Evolutionary conservation across 2,329 filamentous ascomycete species (phyloP).

Genomic region (Cladosporium sp.): DNA sequence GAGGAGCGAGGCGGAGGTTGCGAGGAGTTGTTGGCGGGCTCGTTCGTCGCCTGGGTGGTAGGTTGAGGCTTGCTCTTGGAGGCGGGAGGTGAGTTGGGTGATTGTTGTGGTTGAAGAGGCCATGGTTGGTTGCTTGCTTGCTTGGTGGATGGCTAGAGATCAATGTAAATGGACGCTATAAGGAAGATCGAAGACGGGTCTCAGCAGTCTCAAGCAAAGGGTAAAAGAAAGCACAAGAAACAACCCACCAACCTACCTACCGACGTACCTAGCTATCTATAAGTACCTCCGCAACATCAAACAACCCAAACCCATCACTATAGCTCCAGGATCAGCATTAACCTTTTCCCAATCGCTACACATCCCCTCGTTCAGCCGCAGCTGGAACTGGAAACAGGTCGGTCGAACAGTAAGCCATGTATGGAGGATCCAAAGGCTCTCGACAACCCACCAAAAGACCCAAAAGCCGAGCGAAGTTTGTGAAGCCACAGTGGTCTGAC

Average conservation of each 20-base stretch:
- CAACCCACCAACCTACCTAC: too few relatives aligned
- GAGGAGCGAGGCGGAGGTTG: not conserved
- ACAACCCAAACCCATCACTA: too few relatives aligned
- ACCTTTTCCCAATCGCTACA: not conserved
- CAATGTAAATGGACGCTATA: too few relatives aligned
- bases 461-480: not conserved
- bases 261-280: not conserved
- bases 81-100: not conserved
- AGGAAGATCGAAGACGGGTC: not conserved
- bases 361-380: not conserved
- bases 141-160: not conserved
- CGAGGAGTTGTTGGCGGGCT: constrained; percentile 6
- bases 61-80: not conserved
- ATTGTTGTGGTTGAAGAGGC: not conserved
- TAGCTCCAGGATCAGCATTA: too few relatives aligned
- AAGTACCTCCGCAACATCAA: not conserved
- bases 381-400: not conserved
- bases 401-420: not conserved
- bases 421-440: not conserved
- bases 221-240: not conserved
- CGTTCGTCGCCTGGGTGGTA: constrained; percentile 2
- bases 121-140: not conserved
- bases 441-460: too few relatives aligned
- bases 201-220: not conserved
- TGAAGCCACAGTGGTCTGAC: not conserved